These are phyloP conservation scores for Ilex paraguariensis DNA, from an alignment of 305 asterid species.

Conservation along the genomic window DNA sequence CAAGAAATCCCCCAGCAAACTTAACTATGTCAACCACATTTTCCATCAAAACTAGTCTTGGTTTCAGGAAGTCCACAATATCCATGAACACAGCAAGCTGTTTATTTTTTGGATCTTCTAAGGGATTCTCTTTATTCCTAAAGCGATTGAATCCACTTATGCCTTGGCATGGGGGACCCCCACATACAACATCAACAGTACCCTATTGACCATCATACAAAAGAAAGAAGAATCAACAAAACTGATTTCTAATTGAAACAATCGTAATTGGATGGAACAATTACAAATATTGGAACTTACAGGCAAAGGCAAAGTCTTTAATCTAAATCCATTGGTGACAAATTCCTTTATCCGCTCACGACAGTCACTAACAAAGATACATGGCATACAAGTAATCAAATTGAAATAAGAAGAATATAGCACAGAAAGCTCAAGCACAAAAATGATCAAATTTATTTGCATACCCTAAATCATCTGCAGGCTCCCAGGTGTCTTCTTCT, in stretches of 20 bases:
- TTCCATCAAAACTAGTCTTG: conserved; percentile 74
- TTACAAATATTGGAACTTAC: conserved; percentile 40
- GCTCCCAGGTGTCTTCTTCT: conserved; percentile 84
- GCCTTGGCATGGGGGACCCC: conserved; percentile 99
- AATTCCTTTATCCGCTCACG: conserved; percentile 53
- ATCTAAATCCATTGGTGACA: conserved; percentile 44
- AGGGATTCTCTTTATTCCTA: conserved; percentile 47
- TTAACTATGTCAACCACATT: conserved; percentile 77
- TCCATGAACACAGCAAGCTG: conserved; percentile 73
- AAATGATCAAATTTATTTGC: not conserved
- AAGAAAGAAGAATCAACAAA: not conserved
- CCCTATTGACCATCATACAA: conserved; percentile 36
- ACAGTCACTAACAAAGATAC: conserved; percentile 38
- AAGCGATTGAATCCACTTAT: conserved; percentile 86
- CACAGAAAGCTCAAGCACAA: conserved; percentile 1
- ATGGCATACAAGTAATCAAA: not conserved
- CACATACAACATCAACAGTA: conserved; percentile 75
- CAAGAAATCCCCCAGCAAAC: conserved; percentile 57
- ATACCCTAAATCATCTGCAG: conserved; percentile 66
- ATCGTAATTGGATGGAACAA: conserved; percentile 48
- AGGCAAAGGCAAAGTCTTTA: conserved; percentile 65
- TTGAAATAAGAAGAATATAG: conserved; percentile 3
- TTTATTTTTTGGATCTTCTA: conserved; percentile 58
- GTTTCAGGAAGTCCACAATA: conserved; percentile 51
- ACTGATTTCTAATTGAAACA: not conserved